Base-by-base conservation (phyloP, 306 rosid genomes). In the Mucuna pruriens region DNA sequence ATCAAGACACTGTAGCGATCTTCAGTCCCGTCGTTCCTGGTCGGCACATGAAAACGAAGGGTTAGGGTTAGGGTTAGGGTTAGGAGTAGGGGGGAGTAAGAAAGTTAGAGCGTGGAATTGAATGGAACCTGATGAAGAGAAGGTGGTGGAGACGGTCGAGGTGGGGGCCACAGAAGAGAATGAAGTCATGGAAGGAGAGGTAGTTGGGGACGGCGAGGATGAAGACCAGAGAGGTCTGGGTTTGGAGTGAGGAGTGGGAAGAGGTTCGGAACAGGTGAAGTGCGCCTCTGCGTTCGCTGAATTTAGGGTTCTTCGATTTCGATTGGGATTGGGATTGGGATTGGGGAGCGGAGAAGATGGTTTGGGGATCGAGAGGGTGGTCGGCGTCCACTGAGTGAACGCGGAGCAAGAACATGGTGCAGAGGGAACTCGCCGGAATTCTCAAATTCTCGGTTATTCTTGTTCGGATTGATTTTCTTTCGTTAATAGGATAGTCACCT, bases 151-250 rank as follows among this genome's bases (percentile, higher is more conserved):
- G 85, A 15, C 77, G 89, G 42, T 85, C 88, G 82, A 95, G 78
- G 84, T 86, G 93, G 19, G 94, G 77, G 1, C 90, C 96, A 34
- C 88, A 90, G 81, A 91, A 93, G 1, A 86, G 90, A 51, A 95
- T 78, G 76, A 93, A 88, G 63, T 93, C 99, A 38, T 93, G 91
- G 82, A 79, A 91, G 66, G 97, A 89, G 54, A 95, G 75, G 82
- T 86, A 90, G 79, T 92, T 95, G n/a, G 99, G 99, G 16, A 92
- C 93, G 75, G 97, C 97, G 69, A 93, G 82, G 54, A 92, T 88
- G 85, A 95, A 89, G 57, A 93, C 73, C 60, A 83, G 82, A 54
- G 96, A 81, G 85, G 48, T 87, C 77, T 91, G 90, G 84, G 57
- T 86, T 22, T 88, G 97, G 19, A 87, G 89, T 16, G 92, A 84